phyloP scores from a whole-genome alignment of 2,329 filamentous ascomycete species.

The Aspergillus clavatus region DNA sequence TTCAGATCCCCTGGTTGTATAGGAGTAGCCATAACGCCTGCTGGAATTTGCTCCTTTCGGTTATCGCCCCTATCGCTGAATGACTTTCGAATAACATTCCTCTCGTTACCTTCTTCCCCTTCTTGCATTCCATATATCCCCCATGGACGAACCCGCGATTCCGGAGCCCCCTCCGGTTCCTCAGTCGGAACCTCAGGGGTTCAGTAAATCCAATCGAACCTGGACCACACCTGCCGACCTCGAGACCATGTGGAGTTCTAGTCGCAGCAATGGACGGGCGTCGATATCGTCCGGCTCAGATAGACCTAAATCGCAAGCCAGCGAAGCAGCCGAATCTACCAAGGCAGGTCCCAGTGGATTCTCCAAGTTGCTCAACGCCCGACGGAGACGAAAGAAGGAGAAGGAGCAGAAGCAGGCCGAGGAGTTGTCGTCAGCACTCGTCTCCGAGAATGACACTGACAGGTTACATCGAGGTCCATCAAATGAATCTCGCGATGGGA shows the following conservation, averaged over 20 bases:
- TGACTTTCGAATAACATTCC: no score
- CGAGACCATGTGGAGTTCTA: conserved; percentile 28
- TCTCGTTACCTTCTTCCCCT: conserved; percentile 1
- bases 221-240: conserved; percentile 33
- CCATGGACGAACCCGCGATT: conserved; percentile 33
- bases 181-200: conserved; percentile 35
- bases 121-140: conserved; percentile 3
- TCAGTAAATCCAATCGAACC: conserved; percentile 33
- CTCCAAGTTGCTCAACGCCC: conserved; percentile 47
- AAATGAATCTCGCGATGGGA: conserved; percentile 23
- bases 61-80: not conserved
- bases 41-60: not conserved
- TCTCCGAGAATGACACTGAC: conserved; percentile 20
- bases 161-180: conserved; percentile 23
- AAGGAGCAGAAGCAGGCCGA: conserved; percentile 22
- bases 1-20: not conserved
- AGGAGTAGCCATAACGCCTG: not conserved
- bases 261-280: conserved; percentile 32
- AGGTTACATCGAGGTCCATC: conserved; percentile 17
- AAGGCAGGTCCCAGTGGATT: conserved; percentile 44
- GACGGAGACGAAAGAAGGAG: conserved; percentile 42
- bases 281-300: conserved; percentile 38
- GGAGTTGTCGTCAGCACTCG: conserved; percentile 19
- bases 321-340: conserved; percentile 32
- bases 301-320: conserved; percentile 36